Base-by-base conservation (phyloP, 305 asterid genomes). In the Striga hermonthica region DNA sequence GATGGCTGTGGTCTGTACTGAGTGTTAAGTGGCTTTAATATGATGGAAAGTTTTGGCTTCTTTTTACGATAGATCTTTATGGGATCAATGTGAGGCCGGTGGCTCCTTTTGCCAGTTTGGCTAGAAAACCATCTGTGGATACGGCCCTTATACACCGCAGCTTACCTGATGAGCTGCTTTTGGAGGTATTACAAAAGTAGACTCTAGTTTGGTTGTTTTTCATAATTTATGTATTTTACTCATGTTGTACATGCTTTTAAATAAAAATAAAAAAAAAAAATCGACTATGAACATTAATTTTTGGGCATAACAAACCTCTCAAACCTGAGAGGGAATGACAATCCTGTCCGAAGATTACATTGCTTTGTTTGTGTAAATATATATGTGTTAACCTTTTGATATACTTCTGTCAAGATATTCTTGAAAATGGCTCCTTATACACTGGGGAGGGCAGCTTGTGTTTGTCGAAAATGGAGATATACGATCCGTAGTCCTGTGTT, bases 391-490 rank as follows among this genome's bases (percentile, higher is more conserved):
- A 62, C 31, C 31, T 22, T 64, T 39, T 40, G 34, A 58, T 72
- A 75, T 57, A 55, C 67, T 39, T 45, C 35, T 64, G 63, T 49
- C 62, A 81, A 92, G 97, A 87, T 92, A 64, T 92, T 92, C 62
- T 76, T 84, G 7, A 89, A 73, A 79, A 76, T 84, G 92, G 64
- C 76, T 68, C 96, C 98, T 7, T 86, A 87, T 75, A 78, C 85
- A 65, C 73, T 92, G 62, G 98, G 98, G 66, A 85, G 83, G 74
- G 96, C 96, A 62, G 84, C 93, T 67, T 92, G 98, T 75, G 98
- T 92, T 64, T 92, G 98, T 71, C 88, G 97, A 39, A 92, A 89
- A 78, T 92, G 98, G 98, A 84, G 91, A 80, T 89, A 87, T 63
- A 89, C 97, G 31, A 85, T 89, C 7, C 88, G 96, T 16, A 87